Evolutionary conservation across 2,329 filamentous ascomycete genomes (phyloP), one percentile per base, ranked within the genome.

Genomic region (Thermothelomyces thermophilus): DNA sequence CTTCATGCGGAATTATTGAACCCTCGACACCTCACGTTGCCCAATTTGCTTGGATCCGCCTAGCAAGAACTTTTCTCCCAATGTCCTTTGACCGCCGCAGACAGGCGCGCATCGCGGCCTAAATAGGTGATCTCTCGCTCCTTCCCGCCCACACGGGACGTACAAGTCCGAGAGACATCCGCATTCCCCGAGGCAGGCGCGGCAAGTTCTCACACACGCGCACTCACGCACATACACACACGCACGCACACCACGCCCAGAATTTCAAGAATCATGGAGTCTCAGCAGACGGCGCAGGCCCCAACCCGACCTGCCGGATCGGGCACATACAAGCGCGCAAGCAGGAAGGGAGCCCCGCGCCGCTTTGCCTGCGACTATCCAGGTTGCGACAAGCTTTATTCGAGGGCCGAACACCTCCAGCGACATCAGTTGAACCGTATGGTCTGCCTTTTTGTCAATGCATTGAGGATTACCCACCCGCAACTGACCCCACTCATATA

Each of bases 361-460:
- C 69, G 70, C 48, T 85, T 83, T 59, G 68, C 72, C 51, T 91
- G 87, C 66, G 77, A 80, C 17, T 80, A 83, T 64, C 77, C 82
- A 40, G 82, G 79, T 33, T 93, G 87, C 66, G 84, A 84, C 56
- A 90, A 90, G 74, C 77, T 83, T 51, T 91, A 91, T 66, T 89
- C 86, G 47, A 75, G 87, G 53, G 85, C 86, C 8, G 87, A 91
- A 66, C 87, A 91, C 68, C 74, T 91, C 50, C 87, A 90, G 68
- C 74, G 87, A 43, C 87, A 91, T 68, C 85, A 90, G 69, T 66
- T 91, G 62, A 91, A 91, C 64, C 87, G 86, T 90, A 75, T 67
- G 82, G 35, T 73, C 26, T 35, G 42, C 47, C 39, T 48, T 36
- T 35, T 49, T 39, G 50, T 34, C 17, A 19, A 3, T 16, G 8